A percentile compares a stretch with the other conserved stretches of the same genome.
Conservation (phyloP, 768 basidiomycete species). For the Crassisporium funariophilum region DNA sequence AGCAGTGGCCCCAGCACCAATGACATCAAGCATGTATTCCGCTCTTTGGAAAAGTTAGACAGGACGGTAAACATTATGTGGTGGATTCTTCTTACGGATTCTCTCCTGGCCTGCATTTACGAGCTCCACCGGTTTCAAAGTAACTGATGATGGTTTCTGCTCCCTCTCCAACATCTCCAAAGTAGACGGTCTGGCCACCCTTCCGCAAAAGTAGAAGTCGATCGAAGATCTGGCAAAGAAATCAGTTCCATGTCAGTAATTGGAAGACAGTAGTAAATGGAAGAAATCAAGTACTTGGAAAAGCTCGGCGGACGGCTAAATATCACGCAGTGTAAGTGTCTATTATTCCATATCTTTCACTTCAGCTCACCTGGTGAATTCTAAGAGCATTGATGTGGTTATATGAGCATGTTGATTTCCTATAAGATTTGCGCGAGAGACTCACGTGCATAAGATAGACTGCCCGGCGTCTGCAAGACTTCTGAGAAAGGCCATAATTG, state of each 20-base stretch:
- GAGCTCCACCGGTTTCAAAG: slow-evolving; percentile 70
- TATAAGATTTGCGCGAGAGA: no score
- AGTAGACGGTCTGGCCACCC: slow-evolving; percentile 78
- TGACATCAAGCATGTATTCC: slow-evolving; percentile 68
- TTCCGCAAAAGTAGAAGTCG: slow-evolving; percentile 70
- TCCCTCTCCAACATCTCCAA: slow-evolving; percentile 70
- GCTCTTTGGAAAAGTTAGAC: slow-evolving; percentile 36
- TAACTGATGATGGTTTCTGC: slow-evolving; percentile 65
- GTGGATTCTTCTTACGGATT: slow-evolving; percentile 61
- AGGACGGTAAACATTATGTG: background rate
- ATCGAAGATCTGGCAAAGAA: slow-evolving; percentile 55
- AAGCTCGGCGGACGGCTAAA: slow-evolving; percentile 73
- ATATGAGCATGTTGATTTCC: no score
- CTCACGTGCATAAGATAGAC: slow-evolving; percentile 84
- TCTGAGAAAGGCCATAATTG: slow-evolving; percentile 72
- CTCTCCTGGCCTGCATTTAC: slow-evolving; percentile 58
- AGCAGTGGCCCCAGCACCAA: slow-evolving; percentile 72
- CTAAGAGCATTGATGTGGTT: no score
- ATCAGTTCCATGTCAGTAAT: background rate
- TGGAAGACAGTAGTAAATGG: background rate
- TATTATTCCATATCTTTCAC: background rate
- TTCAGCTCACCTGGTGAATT: slow-evolving; percentile 39
- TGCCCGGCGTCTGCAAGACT: slow-evolving; percentile 80
- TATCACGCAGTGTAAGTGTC: background rate
- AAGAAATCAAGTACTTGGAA: no score